These are phyloP conservation scores for Tulasnella sp. DNA, from an alignment of 768 basidiomycete genomes.

Conservation along the genomic window DNA sequence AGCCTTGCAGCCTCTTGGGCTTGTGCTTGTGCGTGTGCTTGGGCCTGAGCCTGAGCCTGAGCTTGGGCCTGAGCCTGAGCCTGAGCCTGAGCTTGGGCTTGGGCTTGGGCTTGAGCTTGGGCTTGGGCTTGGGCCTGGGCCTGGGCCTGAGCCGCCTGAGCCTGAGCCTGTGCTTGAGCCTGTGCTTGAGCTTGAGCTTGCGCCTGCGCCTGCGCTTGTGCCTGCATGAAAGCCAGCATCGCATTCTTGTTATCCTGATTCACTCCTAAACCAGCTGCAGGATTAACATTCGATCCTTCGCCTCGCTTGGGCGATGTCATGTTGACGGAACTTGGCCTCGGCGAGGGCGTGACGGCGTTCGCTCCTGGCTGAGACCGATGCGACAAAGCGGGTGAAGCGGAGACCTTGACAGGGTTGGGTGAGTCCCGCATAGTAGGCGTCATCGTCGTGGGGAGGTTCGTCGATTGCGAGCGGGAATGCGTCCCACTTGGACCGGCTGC, in stretches of 20 bases:
- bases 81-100: neutral
- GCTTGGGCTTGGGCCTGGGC: neutral
- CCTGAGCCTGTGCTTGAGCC: neutral
- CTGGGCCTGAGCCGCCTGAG: neutral
- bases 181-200: neutral
- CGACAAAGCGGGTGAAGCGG: neutral
- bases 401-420: neutral
- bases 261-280: neutral
- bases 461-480: slow-evolving; percentile 2
- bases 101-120: neutral
- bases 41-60: too few species aligned
- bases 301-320: neutral
- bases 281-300: neutral
- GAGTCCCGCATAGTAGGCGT: neutral
- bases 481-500: neutral
- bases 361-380: neutral
- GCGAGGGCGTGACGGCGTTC: neutral
- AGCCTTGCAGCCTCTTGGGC: neutral
- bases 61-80: too few species aligned
- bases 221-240: neutral
- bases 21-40: neutral
- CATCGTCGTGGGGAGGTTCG: neutral
- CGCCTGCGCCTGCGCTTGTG: neutral
- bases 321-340: neutral
- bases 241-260: neutral